These are phyloP conservation scores for Pseudotsuga menziesii DNA, from an alignment of 75 land plant genomes.

Conservation along the genomic window DNA sequence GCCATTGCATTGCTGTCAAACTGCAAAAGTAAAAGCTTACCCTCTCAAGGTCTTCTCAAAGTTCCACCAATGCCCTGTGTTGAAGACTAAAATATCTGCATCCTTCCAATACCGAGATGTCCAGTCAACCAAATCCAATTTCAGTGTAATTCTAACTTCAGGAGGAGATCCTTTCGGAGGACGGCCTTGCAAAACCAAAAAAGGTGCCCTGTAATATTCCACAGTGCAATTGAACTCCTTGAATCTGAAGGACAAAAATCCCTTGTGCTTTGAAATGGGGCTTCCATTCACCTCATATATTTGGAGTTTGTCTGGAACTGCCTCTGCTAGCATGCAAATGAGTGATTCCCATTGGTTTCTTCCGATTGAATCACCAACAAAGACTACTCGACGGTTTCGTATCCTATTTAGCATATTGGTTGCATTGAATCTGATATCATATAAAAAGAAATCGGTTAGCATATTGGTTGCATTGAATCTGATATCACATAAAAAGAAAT, in stretches of 20 bases:
- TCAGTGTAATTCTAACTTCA: constrained; percentile 40
- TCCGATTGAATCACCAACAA: constrained; percentile 78
- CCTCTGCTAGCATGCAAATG: constrained; percentile 69
- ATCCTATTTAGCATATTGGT: constrained; percentile 53
- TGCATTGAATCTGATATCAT: constrained; percentile 47
- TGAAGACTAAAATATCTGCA: constrained; percentile 66
- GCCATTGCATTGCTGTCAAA: neutral
- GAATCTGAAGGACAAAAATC: constrained; percentile 66
- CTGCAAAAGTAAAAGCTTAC: constrained; percentile 16
- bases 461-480: constrained; percentile 58
- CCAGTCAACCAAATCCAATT: constrained; percentile 68
- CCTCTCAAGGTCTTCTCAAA: constrained; percentile 62
- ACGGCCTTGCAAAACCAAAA: constrained; percentile 66
- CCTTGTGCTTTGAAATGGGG: constrained; percentile 81
- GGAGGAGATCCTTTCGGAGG: constrained; percentile 36
- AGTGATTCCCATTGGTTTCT: constrained; percentile 87
- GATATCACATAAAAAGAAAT: constrained; percentile 6
- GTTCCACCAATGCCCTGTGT: constrained; percentile 91
- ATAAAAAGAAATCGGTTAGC: constrained; percentile 28
- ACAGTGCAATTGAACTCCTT: constrained; percentile 62
- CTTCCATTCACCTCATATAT: constrained; percentile 68
- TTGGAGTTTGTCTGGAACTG: constrained; percentile 33
- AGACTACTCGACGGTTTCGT: constrained; percentile 43
- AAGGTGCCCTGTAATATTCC: constrained; percentile 83
- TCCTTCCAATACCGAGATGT: constrained; percentile 43